phyloP scores from a whole-genome alignment of 768 basidiomycete genomes.

The Rhodosporidiobolus odoratus region DNA sequence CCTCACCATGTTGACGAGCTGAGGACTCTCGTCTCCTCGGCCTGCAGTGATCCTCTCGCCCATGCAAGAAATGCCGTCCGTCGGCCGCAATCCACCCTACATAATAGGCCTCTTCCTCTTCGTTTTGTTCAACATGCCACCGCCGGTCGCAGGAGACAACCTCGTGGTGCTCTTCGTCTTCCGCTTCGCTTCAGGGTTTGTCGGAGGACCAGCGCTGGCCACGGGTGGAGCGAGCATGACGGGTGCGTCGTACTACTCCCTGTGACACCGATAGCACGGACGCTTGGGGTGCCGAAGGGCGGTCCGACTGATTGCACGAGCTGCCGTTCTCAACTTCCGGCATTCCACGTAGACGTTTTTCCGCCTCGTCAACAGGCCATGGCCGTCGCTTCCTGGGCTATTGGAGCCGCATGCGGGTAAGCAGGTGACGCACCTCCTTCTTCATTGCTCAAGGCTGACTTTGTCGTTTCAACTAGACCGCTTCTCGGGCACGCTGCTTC shows the following conservation, averaged over 20 bases:
- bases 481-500: constrained; percentile 41
- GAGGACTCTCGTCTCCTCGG: background rate
- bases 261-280: no score
- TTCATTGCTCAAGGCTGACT: background rate
- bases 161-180: constrained; percentile 43
- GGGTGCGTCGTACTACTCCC: background rate
- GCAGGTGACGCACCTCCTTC: background rate
- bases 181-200: constrained; percentile 47
- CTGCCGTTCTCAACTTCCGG: no score
- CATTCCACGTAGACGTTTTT: constrained; percentile 10
- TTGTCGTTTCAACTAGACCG: background rate
- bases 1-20: background rate
- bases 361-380: background rate
- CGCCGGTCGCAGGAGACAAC: constrained; percentile 5
- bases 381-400: background rate
- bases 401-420: constrained; percentile 44
- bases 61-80: constrained; percentile 45
- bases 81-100: constrained; percentile 47
- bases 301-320: no score
- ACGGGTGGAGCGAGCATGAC: constrained; percentile 44
- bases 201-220: constrained; percentile 46
- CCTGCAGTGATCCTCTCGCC: constrained; percentile 37
- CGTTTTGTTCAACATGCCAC: constrained; percentile 45
- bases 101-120: constrained; percentile 47
- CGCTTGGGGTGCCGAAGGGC: no score